Evolutionary conservation across 2,329 filamentous ascomycete species (phyloP), one percentile per base, ranked within the genome.

Genomic region (Alternaria ethzedia): DNA sequence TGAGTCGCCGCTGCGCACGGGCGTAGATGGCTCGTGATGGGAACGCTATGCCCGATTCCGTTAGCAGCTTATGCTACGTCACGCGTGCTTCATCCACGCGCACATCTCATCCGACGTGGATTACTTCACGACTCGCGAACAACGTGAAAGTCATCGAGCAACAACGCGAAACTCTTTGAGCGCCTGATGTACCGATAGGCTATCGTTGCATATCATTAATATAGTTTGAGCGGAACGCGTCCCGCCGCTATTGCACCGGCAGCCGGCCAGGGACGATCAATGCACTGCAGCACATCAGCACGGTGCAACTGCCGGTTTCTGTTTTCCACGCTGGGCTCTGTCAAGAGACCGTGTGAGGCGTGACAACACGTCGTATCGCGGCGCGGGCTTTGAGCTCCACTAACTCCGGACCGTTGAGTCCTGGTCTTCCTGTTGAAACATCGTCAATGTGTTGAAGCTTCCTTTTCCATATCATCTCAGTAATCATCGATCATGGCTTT

Each of bases 1-100:
- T 68, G 60, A 63, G 64, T 69, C 58, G 66, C 60, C 68, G 68
- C 66, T 30, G 51, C 65, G 67, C 67, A 67, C 65, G 61, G 60
- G n/a, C 60, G 46, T 58, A 13, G 46, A 43, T 55, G 57, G 64
- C 68, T 65, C 68, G 64, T 68, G 68, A 67, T 32, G 21, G 20
- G 3, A 7, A 20, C 25, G 58, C 66, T 68, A 66, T 15, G 28
- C 7, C 57, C 15, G 20, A 28, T 13, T n/a, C n/a, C 46, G 26
- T 32, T 57, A 57, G 59, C 15, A 8, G 3, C 11, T 21, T 5
- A 36, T 21, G 41, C 52, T 54, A 65, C 63, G 59, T 63, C 59
- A 65, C 59, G 47, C 54, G 36, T 43, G 36, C 41, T 49, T 44
- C 56, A 54, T 43, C 59, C 60, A 63, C 60, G 60, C 60, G 60